Conservation (phyloP, 345 rosid species). For the Salix brachista region DNA sequence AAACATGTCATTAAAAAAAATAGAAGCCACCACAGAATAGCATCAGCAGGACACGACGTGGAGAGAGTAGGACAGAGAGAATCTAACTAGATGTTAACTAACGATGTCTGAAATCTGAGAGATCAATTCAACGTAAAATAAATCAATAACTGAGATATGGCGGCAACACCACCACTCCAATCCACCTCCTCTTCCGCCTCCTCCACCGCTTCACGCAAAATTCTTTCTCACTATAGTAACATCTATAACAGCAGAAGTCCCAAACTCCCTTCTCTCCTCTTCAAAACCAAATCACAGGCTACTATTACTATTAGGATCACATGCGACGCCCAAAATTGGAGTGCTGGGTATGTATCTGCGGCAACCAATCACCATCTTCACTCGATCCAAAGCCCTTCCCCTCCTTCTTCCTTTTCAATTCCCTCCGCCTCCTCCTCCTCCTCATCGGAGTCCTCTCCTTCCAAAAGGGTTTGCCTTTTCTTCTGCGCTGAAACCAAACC, state of each 20-base stretch:
- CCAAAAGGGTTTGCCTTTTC: constrained; percentile 69
- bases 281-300: neutral
- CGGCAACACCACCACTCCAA: constrained; percentile 12
- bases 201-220: neutral
- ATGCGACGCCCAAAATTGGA: constrained; percentile 46
- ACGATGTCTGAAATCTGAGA: too few species aligned
- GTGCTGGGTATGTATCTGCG: constrained; percentile 43
- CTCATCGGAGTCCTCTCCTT: constrained; percentile 43
- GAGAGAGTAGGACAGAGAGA: too few species aligned
- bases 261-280: neutral
- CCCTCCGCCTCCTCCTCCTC: constrained; percentile 46
- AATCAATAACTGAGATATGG: constrained; percentile 5
- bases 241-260: neutral
- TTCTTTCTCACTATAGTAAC: too few species aligned
- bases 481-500: constrained; percentile 65
- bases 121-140: too few species aligned
- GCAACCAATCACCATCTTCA: constrained; percentile 45
- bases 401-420: constrained; percentile 39
- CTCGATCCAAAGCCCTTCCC: constrained; percentile 24
- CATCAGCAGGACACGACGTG: too few species aligned
- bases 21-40: too few species aligned
- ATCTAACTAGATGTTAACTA: too few species aligned
- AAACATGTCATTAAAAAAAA: too few species aligned
- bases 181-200: constrained; percentile 2
- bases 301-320: neutral